phyloP scores from a whole-genome alignment of 441 rosid genomes.

The Geranium incanum region DNA sequence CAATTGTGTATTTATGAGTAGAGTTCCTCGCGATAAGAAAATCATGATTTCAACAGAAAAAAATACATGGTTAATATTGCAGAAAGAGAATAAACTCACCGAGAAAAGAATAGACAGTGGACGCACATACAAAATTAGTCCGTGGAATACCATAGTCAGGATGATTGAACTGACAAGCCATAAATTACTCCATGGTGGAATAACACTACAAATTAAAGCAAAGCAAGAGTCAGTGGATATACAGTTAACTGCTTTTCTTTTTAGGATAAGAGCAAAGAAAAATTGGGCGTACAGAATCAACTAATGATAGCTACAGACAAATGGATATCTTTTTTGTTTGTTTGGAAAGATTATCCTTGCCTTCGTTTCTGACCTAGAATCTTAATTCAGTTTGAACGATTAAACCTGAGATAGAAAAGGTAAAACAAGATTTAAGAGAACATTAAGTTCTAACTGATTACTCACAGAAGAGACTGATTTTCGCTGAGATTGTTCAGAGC shows the following conservation, averaged over 20 bases:
- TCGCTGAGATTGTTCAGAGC: conserved; percentile 98
- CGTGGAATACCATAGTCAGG: conserved; percentile 86
- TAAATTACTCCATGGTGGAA: conserved; percentile 97
- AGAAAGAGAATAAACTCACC: conserved; percentile 44
- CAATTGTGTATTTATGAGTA: conserved; percentile 18
- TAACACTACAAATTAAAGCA: conserved; percentile 48
- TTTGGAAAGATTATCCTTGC: background rate
- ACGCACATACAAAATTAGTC: conserved; percentile 68
- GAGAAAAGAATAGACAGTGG: conserved; percentile 92
- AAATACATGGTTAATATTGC: conserved; percentile 7
- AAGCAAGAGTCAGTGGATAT: background rate
- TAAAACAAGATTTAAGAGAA: background rate
- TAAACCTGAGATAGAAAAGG: conserved; percentile 1
- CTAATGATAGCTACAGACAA: background rate
- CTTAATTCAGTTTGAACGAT: background rate
- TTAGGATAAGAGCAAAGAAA: background rate
- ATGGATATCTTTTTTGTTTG: background rate
- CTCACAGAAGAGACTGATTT: conserved; percentile 95
- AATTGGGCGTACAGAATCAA: background rate
- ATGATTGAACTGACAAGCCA: conserved; percentile 94
- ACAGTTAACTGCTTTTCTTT: background rate
- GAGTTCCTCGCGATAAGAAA: background rate
- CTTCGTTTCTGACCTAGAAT: background rate
- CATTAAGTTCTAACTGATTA: conserved; percentile 15
- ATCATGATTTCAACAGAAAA: conserved; percentile 4